Base-by-base conservation (phyloP, 805 yeast genomes). In the Candida khao-thaluensis region DNA sequence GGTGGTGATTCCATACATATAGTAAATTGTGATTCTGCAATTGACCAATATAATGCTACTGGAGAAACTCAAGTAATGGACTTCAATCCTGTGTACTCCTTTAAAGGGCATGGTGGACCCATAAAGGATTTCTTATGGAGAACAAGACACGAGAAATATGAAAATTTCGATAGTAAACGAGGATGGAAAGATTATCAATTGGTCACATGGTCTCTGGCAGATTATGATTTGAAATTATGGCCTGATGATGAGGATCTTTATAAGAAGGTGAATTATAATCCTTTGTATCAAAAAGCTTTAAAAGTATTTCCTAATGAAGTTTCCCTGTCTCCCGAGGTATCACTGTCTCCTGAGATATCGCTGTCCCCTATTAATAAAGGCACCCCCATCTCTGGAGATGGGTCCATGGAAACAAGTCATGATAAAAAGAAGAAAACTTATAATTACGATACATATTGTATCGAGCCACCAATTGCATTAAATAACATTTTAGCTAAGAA, bases 101-200 rank as follows among this genome's bases (percentile, higher is more conserved):
- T 88, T 59, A 74, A 76, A 47, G 96, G 96, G 0, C 98, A 93
- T 54, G 70, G 77, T 1, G 95, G 84, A 35, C 84, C 93, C 1
- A 82, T 93, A 12, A 82, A 81, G 27, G 98, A 93, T 54, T 89
- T 91, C 53, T 65, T 89, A 1, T 91, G 96, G 96, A 70, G 98
- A 47, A 66, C 78, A 6, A 55, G 60, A 36, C 70, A 65, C 35
- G 69, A 58, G 25, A 39, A 38, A 4, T 67, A 66, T 34, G 57
- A 51, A 27, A 70, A 88, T 25, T 76, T 79, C 41, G 57, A 72
- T 1, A 57, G 67, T 3, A 66, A 67, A 30, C 51, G 74, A 10
- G 82, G 81, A 49, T 88, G 86, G 63, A 69, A 91, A 39, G 96
- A 90, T 43, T 93, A 78, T 54, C 98, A 93, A 58, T 60, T 93